phyloP scores from a whole-genome alignment of 148 eudicot genomes.

The Bassia scoparia region DNA sequence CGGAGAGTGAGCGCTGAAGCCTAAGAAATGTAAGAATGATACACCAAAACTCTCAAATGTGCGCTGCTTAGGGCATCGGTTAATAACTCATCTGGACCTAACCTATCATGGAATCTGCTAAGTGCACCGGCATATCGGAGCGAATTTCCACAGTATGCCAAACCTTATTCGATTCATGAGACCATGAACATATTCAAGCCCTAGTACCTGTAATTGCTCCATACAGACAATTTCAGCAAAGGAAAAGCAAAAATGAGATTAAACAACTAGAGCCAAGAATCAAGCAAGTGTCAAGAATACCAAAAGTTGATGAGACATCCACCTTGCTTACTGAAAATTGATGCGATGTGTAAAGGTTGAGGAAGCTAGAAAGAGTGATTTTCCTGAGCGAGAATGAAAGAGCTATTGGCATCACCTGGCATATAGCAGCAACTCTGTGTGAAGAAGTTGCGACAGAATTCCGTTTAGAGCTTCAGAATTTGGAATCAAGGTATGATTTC shows the following conservation, averaged over 20 bases:
- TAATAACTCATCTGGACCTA: conserved; percentile 44
- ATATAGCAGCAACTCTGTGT: conserved; percentile 26
- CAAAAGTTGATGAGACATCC: conserved; percentile 40
- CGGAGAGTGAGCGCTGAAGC: conserved; percentile 59
- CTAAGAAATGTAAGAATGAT: conserved; percentile 44
- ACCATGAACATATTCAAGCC: conserved; percentile 60
- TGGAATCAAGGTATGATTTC: conserved; percentile 62
- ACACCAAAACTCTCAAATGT: conserved; percentile 44
- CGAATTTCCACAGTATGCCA: conserved; percentile 18
- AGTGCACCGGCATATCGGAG: conserved; percentile 9
- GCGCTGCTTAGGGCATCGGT: conserved; percentile 45
- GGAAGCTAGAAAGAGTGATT: conserved; percentile 52
- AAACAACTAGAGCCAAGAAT: conserved; percentile 44
- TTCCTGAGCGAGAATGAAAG: conserved; percentile 82
- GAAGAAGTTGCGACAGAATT: conserved; percentile 46
- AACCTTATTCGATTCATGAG: conserved; percentile 45
- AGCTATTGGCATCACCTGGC: conserved; percentile 31
- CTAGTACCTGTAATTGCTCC: too few species aligned
- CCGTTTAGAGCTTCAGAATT: conserved; percentile 53
- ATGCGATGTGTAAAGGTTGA: conserved; percentile 38
- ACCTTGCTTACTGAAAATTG: conserved; percentile 35
- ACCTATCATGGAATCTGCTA: conserved; percentile 25
- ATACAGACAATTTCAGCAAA: conserved; percentile 45
- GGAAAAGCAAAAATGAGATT: conserved; percentile 58
- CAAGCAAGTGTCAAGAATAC: conserved; percentile 40